phyloP scores from a whole-genome alignment of 2,329 filamentous ascomycete genomes.

The Sporothrix protearum region DNA sequence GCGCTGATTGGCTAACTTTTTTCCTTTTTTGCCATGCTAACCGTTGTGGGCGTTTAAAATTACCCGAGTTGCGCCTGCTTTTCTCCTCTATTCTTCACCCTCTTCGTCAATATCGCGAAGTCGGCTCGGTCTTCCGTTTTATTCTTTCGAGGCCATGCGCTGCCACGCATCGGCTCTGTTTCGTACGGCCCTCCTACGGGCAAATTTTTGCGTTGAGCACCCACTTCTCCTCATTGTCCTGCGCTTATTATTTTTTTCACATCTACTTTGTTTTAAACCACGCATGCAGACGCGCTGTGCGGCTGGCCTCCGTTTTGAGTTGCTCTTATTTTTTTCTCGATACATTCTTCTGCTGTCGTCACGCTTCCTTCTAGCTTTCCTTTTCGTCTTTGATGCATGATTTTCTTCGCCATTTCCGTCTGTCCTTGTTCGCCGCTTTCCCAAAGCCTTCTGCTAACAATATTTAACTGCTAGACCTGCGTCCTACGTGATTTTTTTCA shows the following conservation, averaged over 20 bases:
- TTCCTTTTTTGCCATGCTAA: not conserved
- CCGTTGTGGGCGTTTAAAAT: not conserved
- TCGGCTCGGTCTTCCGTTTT: not conserved
- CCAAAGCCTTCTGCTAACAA: not conserved
- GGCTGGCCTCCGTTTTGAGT: not conserved
- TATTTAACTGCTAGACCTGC: not conserved
- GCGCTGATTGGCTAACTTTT: slow-evolving; percentile 16
- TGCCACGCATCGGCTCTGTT: not conserved
- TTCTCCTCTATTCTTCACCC: too few species aligned
- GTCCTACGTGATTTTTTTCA: not conserved
- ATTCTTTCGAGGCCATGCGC: too few species aligned
- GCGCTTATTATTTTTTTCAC: not conserved
- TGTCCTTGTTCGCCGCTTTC: not conserved
- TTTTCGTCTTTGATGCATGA: not conserved
- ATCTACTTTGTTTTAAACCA: not conserved
- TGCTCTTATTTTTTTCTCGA: not conserved
- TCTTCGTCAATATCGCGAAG: not conserved
- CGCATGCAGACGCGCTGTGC: not conserved
- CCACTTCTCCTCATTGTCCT: not conserved
- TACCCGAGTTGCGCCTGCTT: not conserved
- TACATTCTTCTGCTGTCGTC: not conserved
- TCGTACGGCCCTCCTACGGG: not conserved
- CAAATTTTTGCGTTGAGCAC: not conserved
- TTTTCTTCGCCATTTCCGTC: not conserved
- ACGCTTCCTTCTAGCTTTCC: not conserved